These are phyloP conservation scores for Hypholoma sublateritium DNA, from an alignment of 768 basidiomycete genomes.

Conservation along the genomic window DNA sequence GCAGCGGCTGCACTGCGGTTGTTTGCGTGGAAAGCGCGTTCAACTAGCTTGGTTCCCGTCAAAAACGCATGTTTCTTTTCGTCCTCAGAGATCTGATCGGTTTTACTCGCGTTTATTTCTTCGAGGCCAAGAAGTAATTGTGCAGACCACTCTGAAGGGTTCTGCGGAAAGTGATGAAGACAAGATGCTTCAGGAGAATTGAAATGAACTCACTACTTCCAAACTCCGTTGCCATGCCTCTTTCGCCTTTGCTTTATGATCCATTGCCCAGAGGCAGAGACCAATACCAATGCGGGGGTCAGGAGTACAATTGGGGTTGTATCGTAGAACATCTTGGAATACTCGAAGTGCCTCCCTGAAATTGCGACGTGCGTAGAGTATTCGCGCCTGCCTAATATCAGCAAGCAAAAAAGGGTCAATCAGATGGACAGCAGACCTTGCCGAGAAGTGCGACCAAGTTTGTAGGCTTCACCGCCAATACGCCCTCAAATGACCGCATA, in stretches of 20 bases:
- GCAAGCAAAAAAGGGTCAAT: background rate
- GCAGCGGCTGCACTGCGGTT: conserved; percentile 80
- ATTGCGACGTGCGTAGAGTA: conserved; percentile 77
- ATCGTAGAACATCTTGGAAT: conserved; percentile 82
- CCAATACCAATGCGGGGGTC: conserved; percentile 97
- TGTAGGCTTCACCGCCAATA: conserved; percentile 75
- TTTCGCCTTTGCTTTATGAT: conserved; percentile 78
- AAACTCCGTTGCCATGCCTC: conserved; percentile 89
- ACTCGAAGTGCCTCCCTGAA: conserved; percentile 77
- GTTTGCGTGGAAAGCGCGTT: conserved; percentile 79
- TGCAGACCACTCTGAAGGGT: conserved; percentile 77
- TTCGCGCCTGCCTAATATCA: conserved; percentile 59
- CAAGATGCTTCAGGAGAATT: background rate
- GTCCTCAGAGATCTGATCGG: conserved; percentile 57
- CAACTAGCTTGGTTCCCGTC: conserved; percentile 66
- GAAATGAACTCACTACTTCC: conserved; percentile 63
- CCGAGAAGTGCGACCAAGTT: conserved; percentile 88
- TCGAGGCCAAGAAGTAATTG: conserved; percentile 84
- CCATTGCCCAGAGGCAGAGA: conserved; percentile 89
- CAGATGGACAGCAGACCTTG: conserved; percentile 52
- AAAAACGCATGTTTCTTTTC: conserved; percentile 63
- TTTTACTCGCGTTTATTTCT: conserved; percentile 83
- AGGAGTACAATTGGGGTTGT: conserved; percentile 78
- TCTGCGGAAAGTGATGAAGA: conserved; percentile 37
- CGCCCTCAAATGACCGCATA: conserved; percentile 74